Conservation (phyloP, 441 rosid genomes). For the Sinapis alba region DNA sequence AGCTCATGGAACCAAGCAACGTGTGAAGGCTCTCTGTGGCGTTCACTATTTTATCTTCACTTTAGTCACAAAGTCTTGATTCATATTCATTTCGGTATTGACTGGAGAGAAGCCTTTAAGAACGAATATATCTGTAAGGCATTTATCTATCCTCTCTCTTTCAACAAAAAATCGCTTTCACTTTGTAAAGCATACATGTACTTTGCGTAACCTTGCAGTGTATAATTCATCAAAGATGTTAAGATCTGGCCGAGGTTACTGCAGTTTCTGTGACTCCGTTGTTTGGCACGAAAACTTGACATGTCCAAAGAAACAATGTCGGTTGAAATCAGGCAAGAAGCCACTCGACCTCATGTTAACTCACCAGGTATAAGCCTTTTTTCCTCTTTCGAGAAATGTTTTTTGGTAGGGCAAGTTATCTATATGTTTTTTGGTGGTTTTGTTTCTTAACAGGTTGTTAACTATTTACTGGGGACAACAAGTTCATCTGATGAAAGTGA, state of each 20-base stretch:
- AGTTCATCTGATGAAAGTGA: constrained; percentile 52
- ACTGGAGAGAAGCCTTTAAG: constrained; percentile 72
- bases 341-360: constrained; percentile 51
- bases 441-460: constrained; percentile 55
- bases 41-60: constrained; percentile 45
- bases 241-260: constrained; percentile 63
- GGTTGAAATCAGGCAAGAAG: constrained; percentile 28
- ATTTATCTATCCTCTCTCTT: neutral
- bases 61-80: constrained; percentile 38
- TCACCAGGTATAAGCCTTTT: constrained; percentile 46
- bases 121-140: constrained; percentile 50
- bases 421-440: neutral
- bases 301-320: constrained; percentile 50
- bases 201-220: constrained; percentile 30
- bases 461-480: constrained; percentile 49
- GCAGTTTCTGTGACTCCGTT: constrained; percentile 52
- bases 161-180: neutral
- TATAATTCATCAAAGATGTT: constrained; percentile 50
- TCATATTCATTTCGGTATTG: constrained; percentile 32
- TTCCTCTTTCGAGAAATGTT: neutral
- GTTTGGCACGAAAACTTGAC: constrained; percentile 67
- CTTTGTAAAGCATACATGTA: neutral
- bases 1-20: constrained; percentile 88
- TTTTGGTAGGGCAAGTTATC: neutral
- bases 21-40: constrained; percentile 61